Conservation (phyloP, 371 early-diverging fungal species). For the Actinomortierella ambigua region DNA sequence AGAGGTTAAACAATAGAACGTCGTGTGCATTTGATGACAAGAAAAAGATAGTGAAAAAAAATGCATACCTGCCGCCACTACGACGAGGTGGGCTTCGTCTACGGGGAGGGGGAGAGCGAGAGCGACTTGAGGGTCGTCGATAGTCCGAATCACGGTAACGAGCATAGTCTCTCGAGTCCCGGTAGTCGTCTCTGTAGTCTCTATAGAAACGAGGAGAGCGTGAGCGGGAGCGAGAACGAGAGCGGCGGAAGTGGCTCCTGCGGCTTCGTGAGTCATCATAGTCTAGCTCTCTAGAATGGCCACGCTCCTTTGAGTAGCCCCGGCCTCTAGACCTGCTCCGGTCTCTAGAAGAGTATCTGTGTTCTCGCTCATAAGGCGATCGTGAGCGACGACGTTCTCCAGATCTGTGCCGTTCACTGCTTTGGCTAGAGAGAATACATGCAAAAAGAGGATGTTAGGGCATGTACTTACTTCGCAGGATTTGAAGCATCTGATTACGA, state of each 20-base stretch:
- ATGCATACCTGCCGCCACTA: slow-evolving; percentile 47
- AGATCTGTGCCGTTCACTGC: too few species aligned
- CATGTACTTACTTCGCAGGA: too few species aligned
- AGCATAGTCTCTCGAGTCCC: slow-evolving; percentile 42
- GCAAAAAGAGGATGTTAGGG: slow-evolving; percentile 6
- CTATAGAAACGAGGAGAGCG: slow-evolving; percentile 54
- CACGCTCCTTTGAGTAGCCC: slow-evolving; percentile 16
- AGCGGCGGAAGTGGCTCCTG: slow-evolving; percentile 42
- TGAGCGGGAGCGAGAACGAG: slow-evolving; percentile 44
- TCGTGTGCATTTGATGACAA: slow-evolving; percentile 2
- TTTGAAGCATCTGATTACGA: background rate
- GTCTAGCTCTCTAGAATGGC: slow-evolving; percentile 26
- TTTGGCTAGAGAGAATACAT: too few species aligned
- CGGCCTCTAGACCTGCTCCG: slow-evolving; percentile 34
- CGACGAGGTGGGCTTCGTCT: slow-evolving; percentile 33
- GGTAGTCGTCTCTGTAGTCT: slow-evolving; percentile 49
- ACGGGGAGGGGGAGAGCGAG: slow-evolving; percentile 23
- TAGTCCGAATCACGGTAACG: slow-evolving; percentile 29
- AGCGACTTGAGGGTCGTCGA: slow-evolving; percentile 41
- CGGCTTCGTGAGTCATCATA: slow-evolving; percentile 18
- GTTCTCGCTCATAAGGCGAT: slow-evolving; percentile 10
- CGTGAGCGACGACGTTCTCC: slow-evolving; percentile 1
- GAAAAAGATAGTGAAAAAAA: background rate
- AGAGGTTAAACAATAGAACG: background rate
- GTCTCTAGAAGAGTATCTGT: slow-evolving; percentile 35